Evolutionary conservation across 345 rosid species (phyloP).

Genomic region (Kandelia obovata): DNA sequence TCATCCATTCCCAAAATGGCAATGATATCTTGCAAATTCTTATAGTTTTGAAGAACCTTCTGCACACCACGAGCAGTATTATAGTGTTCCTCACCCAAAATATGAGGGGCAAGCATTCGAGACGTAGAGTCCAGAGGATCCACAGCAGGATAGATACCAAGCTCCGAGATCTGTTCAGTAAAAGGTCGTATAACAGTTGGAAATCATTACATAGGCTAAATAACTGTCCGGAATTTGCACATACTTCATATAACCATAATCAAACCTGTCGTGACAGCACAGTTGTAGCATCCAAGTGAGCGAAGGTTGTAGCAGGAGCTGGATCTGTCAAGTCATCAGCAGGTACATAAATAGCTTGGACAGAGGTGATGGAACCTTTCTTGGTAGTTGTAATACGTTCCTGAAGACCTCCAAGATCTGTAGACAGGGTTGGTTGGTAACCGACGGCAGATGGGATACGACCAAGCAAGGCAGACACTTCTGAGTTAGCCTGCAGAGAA

Average conservation of each 20-base stretch:
- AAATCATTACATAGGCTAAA: background rate
- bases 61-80: conserved; percentile 97
- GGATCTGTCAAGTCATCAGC: conserved; percentile 99
- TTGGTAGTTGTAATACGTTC: conserved; percentile 98
- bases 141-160: conserved; percentile 98
- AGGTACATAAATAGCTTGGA: conserved; percentile 98
- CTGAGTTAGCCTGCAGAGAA: conserved; percentile 78
- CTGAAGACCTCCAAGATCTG: conserved; percentile 99
- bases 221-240: background rate
- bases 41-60: conserved; percentile 95
- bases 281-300: conserved; percentile 98
- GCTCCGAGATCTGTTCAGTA: conserved; percentile 70
- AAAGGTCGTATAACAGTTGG: background rate
- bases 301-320: conserved; percentile 95
- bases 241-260: background rate
- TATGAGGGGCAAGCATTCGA: conserved; percentile 95
- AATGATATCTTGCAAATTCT: conserved; percentile 96
- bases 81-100: conserved; percentile 91
- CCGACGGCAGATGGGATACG: conserved; percentile 99
- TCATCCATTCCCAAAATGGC: conserved; percentile 99
- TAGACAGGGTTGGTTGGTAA: conserved; percentile 96
- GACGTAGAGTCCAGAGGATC: conserved; percentile 98
- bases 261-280: conserved; percentile 92
- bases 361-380: conserved; percentile 96
- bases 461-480: conserved; percentile 97